A percentile compares a stretch with the other conserved stretches of the same genome.
phyloP scores from a whole-genome alignment of 495 filamentous ascomycete species.

The Lophiotrema nucula region DNA sequence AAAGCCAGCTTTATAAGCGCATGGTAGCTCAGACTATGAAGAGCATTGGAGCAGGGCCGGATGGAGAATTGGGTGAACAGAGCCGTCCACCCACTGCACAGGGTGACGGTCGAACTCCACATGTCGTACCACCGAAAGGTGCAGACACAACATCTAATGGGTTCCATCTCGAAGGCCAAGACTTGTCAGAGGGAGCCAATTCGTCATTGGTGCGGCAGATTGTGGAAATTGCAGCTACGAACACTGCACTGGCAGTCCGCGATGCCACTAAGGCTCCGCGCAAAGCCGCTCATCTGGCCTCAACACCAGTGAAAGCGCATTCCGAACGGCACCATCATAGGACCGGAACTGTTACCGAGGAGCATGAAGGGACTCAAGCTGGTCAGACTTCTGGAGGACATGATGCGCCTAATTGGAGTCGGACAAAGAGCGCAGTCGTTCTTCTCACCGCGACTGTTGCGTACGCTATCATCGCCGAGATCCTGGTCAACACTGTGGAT shows the following conservation, averaged over 20 bases:
- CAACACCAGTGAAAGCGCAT: constrained; percentile 27
- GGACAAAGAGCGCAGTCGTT: constrained; percentile 83
- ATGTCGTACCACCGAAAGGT: constrained; percentile 49
- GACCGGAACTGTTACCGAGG: constrained; percentile 23
- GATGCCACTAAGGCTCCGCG: constrained; percentile 61
- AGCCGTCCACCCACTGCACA: neutral
- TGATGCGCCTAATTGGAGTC: constrained; percentile 97
- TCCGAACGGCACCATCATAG: constrained; percentile 8
- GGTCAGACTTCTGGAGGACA: constrained; percentile 66
- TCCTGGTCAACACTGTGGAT: constrained; percentile 93
- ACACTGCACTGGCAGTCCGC: constrained; percentile 81
- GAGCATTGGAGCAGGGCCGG: constrained; percentile 62
- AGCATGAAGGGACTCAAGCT: constrained; percentile 31
- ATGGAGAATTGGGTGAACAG: constrained; percentile 18
- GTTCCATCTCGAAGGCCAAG: constrained; percentile 55
- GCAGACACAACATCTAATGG: constrained; percentile 43
- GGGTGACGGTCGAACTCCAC: constrained; percentile 30
- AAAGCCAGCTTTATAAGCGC: constrained; percentile 87
- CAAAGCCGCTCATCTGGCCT: constrained; percentile 46
- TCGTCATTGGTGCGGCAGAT: constrained; percentile 75
- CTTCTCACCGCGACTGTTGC: constrained; percentile 85
- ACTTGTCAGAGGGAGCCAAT: constrained; percentile 73
- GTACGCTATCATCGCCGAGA: constrained; percentile 95
- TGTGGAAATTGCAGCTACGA: constrained; percentile 88
- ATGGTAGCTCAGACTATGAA: constrained; percentile 86